phyloP scores from a whole-genome alignment of 2,329 filamentous ascomycete species.

The Calonectria pseudoreteaudii region DNA sequence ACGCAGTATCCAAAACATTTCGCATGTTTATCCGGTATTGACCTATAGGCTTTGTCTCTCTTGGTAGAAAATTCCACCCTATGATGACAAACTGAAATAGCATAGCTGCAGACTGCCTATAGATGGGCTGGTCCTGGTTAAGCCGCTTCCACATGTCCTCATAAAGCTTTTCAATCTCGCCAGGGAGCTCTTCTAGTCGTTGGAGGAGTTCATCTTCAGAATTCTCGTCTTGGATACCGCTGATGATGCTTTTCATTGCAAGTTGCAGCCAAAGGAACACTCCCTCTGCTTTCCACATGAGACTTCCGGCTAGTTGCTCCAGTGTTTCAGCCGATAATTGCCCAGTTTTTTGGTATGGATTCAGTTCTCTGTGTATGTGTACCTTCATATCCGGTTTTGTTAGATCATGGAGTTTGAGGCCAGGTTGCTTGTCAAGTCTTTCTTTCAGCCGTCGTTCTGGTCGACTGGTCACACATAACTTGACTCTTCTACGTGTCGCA shows the following conservation, averaged over 20 bases:
- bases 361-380: background rate
- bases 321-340: background rate
- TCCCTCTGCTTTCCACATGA: background rate
- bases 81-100: background rate
- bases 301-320: accelerated
- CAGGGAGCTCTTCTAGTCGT: conserved; percentile 7
- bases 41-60: too few relatives aligned
- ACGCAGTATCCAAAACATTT: background rate
- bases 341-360: background rate
- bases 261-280: background rate
- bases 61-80: too few relatives aligned
- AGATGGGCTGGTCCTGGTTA: background rate
- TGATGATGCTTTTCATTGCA: background rate
- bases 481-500: background rate
- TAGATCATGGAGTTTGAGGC: conserved; percentile 5
- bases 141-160: conserved; percentile 18
- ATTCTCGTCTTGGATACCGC: conserved; percentile 10
- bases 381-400: background rate
- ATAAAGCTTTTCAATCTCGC: conserved; percentile 1
- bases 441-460: background rate
- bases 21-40: accelerated
- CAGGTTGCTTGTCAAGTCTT: background rate
- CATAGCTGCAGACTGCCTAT: conserved; percentile 9
- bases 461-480: conserved; percentile 13
- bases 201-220: background rate